Conservation (phyloP, 352 stramenopile genomes). For the Pythium guiyangense region DNA sequence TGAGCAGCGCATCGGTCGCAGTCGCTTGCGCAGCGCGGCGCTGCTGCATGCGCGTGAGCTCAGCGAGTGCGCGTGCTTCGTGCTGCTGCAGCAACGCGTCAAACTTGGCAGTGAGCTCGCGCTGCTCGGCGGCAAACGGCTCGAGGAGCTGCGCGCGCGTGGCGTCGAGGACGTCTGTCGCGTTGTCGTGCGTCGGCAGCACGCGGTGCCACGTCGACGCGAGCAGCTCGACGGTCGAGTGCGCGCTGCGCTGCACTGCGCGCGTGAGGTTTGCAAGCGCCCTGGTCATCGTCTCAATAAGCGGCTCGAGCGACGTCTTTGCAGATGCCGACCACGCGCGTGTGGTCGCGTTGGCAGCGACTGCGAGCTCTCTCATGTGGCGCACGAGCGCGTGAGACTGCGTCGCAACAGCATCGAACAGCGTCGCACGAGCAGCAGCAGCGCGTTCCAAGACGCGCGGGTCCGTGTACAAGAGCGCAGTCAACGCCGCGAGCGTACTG, state of each 20-base stretch:
- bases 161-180: neutral
- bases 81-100: slow-evolving; percentile 28
- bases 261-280: neutral
- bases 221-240: neutral
- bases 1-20: slow-evolving; percentile 33
- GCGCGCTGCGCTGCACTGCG: neutral
- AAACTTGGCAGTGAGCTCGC: slow-evolving; percentile 15
- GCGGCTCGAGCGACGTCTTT: too few relatives aligned
- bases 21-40: slow-evolving; percentile 28
- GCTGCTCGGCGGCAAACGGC: slow-evolving; percentile 15
- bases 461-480: too few relatives aligned
- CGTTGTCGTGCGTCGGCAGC: neutral
- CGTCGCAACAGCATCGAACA: too few relatives aligned
- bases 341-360: too few relatives aligned
- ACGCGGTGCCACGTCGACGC: neutral
- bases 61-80: slow-evolving; percentile 32
- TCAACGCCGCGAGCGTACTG: too few relatives aligned
- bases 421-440: too few relatives aligned
- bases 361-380: too few relatives aligned
- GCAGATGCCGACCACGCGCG: too few relatives aligned
- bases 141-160: slow-evolving; percentile 10
- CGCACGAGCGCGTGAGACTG: too few relatives aligned
- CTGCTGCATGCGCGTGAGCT: slow-evolving; percentile 45
- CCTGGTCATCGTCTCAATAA: too few relatives aligned
- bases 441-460: too few relatives aligned